Conservation (phyloP, 1,284 basidiomycete genomes). For the Puccinia horiana region DNA sequence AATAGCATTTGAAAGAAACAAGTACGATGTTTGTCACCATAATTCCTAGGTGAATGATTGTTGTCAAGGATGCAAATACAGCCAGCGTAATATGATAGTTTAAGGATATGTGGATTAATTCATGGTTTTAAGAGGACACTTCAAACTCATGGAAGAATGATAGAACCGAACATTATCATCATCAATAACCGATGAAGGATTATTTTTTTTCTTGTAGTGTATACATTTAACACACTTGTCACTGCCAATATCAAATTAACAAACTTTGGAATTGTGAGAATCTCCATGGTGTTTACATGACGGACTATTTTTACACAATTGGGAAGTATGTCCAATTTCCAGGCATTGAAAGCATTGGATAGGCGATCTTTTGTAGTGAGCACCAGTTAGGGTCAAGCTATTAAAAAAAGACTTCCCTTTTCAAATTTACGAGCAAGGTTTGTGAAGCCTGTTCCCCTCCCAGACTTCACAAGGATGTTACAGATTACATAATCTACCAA, state of each 20-base stretch:
- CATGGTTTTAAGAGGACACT: background rate
- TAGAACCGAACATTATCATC: background rate
- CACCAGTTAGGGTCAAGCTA: background rate
- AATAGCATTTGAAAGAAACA: conserved; percentile 1
- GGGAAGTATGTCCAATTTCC: background rate
- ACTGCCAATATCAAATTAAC: background rate
- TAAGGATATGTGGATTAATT: background rate
- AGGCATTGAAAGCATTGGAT: conserved; percentile 15
- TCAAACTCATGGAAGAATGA: background rate
- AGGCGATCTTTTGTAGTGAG: background rate
- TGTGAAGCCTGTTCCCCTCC: too few relatives aligned
- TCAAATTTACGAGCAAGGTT: too few relatives aligned
- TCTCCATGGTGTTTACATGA: background rate
- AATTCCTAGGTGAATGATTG: background rate
- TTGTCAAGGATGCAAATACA: background rate
- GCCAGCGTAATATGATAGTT: background rate
- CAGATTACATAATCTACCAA: too few relatives aligned
- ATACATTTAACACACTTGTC: too few relatives aligned
- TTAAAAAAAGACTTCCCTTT: background rate
- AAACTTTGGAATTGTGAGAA: background rate
- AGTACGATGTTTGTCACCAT: background rate
- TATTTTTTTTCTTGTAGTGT: background rate
- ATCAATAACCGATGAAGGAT: background rate
- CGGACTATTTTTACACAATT: background rate
- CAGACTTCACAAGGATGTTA: too few relatives aligned